These are phyloP conservation scores for Forsythia suspensa DNA, from an alignment of 257 asterid species.

Conservation along the genomic window DNA sequence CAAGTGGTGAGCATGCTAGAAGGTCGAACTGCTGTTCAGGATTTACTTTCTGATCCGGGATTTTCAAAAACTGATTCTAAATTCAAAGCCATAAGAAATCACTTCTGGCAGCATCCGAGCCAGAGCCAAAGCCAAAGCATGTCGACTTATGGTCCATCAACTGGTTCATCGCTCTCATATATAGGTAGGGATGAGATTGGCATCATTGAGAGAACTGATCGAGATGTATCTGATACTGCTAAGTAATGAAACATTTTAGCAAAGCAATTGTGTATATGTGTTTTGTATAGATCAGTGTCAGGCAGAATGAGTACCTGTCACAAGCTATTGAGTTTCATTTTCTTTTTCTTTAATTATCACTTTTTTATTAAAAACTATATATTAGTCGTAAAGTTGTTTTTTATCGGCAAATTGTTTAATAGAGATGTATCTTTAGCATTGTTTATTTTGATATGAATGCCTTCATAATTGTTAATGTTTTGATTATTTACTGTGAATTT, in stretches of 20 bases:
- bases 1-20: conserved; percentile 95
- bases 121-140: conserved; percentile 55
- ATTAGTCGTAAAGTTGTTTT: not conserved
- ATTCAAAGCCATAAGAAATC: conserved; percentile 65
- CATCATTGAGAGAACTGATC: conserved; percentile 25
- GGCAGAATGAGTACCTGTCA: not conserved
- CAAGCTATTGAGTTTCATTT: not conserved
- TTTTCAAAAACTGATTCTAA: conserved; percentile 54
- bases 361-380: not conserved
- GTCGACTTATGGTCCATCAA: conserved; percentile 43
- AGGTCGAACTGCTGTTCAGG: conserved; percentile 75
- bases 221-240: conserved; percentile 13
- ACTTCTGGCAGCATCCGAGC: conserved; percentile 80
- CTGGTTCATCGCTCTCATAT: conserved; percentile 53
- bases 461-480: too few species aligned
- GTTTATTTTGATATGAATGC: not conserved
- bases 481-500: not conserved
- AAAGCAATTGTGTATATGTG: conserved; percentile 27
- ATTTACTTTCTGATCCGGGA: conserved; percentile 78
- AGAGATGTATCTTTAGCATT: not conserved
- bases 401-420: not conserved
- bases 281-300: not conserved
- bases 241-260: not conserved
- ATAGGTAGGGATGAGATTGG: conserved; percentile 36
- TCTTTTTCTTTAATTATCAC: not conserved